Evolutionary conservation across 805 yeast genomes (phyloP).

Genomic region (Metschnikowia corniflorae): DNA sequence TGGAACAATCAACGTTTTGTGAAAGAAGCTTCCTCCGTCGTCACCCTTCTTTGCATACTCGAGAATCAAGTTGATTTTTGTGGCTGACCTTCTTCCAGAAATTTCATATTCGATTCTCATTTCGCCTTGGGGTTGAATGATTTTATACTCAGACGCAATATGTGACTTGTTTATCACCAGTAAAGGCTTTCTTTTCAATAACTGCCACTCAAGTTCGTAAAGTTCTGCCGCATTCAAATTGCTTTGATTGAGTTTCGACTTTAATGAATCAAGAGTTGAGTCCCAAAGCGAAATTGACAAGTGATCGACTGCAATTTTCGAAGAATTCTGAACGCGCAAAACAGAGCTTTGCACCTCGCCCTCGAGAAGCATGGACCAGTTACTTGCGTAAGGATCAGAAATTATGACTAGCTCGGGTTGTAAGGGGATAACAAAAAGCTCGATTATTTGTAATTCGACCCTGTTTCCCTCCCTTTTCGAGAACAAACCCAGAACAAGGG

Average conservation of each 20-base stretch:
- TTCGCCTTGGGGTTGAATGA: constrained; percentile 38
- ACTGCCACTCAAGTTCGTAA: constrained; percentile 70
- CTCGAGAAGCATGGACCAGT: constrained; percentile 73
- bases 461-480: constrained; percentile 20
- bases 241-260: constrained; percentile 42
- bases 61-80: constrained; percentile 57
- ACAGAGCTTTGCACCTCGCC: constrained; percentile 61
- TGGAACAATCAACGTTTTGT: constrained; percentile 64
- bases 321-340: constrained; percentile 54
- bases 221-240: constrained; percentile 52
- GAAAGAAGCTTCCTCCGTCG: constrained; percentile 24
- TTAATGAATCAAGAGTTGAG: constrained; percentile 65
- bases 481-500: constrained; percentile 25
- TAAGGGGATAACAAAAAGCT: constrained; percentile 34
- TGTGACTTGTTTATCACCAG: constrained; percentile 46
- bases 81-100: constrained; percentile 71
- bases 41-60: constrained; percentile 51
- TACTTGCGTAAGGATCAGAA: constrained; percentile 52
- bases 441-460: constrained; percentile 18
- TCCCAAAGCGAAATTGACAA: constrained; percentile 65
- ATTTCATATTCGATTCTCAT: constrained; percentile 54
- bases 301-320: constrained; percentile 52
- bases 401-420: constrained; percentile 63
- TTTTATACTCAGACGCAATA: constrained; percentile 32
- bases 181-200: constrained; percentile 57